A percentile compares a stretch with the other conserved stretches of the same genome.
Evolutionary conservation across 2,329 filamentous ascomycete genomes (phyloP).

Genomic region (Fusarium pseudocircinatum): DNA sequence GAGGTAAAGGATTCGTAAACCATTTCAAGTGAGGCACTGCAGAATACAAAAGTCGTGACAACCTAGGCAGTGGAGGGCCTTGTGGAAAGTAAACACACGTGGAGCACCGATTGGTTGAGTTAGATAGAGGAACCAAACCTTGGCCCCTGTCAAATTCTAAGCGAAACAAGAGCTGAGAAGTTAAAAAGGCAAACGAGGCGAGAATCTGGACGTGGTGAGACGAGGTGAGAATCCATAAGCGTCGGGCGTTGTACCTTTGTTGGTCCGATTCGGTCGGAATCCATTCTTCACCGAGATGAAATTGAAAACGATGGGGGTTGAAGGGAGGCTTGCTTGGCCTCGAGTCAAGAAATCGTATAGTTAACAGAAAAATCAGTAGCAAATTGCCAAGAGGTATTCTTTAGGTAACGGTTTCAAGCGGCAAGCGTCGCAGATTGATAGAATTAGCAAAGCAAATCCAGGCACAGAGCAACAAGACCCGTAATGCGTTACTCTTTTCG

Average conservation of each 20-base stretch:
- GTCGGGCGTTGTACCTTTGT: constrained; percentile 5
- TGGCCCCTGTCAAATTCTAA: constrained; percentile 24
- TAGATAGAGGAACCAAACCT: not conserved
- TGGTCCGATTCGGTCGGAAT: constrained; percentile 23
- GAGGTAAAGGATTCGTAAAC: constrained; percentile 3
- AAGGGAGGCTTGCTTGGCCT: not conserved
- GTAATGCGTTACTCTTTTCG: constrained; percentile 27
- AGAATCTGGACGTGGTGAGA: constrained; percentile 12
- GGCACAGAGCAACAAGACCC: constrained; percentile 22
- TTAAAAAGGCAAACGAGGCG: not conserved
- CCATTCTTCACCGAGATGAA: constrained; percentile 19
- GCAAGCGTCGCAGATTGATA: constrained; percentile 30
- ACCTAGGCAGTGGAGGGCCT: not conserved
- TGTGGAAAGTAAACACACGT: constrained; percentile 27
- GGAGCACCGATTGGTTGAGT: constrained; percentile 33
- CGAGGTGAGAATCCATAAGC: constrained; percentile 4
- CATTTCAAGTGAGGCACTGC: not conserved
- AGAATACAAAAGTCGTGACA: constrained; percentile 7
- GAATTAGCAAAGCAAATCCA: constrained; percentile 28
- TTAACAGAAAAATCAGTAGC: not conserved
- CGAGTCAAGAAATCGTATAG: not conserved
- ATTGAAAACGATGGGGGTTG: constrained; percentile 1
- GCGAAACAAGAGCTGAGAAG: constrained; percentile 23
- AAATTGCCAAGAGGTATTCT: constrained; percentile 3
- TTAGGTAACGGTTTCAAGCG: constrained; percentile 31